Percentiles rank a stretch among this genome's conserved stretches.
phyloP scores from a whole-genome alignment of 2,329 filamentous ascomycete genomes.

The Cladosporium sp. region DNA sequence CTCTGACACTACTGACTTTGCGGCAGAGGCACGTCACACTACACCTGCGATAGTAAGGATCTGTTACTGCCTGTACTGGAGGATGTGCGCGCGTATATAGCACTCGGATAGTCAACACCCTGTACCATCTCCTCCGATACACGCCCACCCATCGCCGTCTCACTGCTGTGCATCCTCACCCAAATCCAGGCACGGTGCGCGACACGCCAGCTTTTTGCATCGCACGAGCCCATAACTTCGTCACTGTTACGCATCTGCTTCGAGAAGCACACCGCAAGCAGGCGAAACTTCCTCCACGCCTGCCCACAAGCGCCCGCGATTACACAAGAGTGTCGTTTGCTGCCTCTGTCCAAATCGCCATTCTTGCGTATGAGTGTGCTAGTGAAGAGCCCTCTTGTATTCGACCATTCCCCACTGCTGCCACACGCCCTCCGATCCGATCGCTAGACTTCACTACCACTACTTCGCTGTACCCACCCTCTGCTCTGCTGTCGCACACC shows the following conservation, averaged over 20 bases:
- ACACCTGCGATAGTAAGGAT: background rate
- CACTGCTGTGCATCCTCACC: background rate
- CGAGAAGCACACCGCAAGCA: slow-evolving; percentile 2
- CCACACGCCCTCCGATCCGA: slow-evolving; percentile 1
- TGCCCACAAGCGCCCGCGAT: slow-evolving; percentile 10
- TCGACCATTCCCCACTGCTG: slow-evolving; percentile 1
- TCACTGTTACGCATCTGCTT: slow-evolving; percentile 13
- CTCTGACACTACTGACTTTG: background rate
- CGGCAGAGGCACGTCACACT: slow-evolving; percentile 5
- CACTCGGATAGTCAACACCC: background rate
- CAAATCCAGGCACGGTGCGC: background rate
- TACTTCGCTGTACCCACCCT: slow-evolving; percentile 1
- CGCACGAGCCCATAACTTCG: slow-evolving; percentile 18
- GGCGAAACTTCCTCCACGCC: slow-evolving; percentile 11
- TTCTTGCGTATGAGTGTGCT: slow-evolving; percentile 17
- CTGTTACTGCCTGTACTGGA: background rate
- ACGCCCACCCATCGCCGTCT: background rate
- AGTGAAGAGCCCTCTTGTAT: slow-evolving; percentile 16
- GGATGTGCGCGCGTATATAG: background rate
- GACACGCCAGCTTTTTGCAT: slow-evolving; percentile 10
- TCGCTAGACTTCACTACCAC: slow-evolving; percentile 11
- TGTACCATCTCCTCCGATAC: background rate
- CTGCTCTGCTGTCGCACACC: slow-evolving; percentile 2
- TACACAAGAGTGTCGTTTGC: slow-evolving; percentile 17
- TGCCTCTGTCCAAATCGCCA: background rate